phyloP scores from a whole-genome alignment of 805 yeast species.

The Saccharomycopsis fibuligera region DNA sequence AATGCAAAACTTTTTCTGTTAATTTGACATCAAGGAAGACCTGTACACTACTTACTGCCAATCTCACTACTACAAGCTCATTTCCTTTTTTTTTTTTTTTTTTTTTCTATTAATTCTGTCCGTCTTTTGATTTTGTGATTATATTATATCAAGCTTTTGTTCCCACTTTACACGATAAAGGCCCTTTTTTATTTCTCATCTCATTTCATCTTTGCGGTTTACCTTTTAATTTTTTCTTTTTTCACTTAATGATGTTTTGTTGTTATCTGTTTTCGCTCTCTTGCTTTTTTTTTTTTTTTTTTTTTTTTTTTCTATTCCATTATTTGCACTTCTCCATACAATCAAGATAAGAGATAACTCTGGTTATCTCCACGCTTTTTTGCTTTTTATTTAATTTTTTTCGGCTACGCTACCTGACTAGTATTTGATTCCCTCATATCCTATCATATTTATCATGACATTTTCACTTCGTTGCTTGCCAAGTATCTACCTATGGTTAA shows the following conservation, averaged over 20 bases:
- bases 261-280: background rate
- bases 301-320: background rate
- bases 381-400: background rate
- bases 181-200: background rate
- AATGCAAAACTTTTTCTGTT: constrained; percentile 19
- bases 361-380: background rate
- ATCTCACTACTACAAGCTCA: too few species aligned
- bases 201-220: background rate
- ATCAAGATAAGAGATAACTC: too few species aligned
- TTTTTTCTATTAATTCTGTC: background rate
- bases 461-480: too few species aligned
- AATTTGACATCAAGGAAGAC: background rate
- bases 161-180: too few species aligned
- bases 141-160: too few species aligned
- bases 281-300: background rate
- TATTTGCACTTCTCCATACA: background rate
- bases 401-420: too few species aligned
- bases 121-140: too few species aligned
- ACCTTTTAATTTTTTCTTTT: background rate
- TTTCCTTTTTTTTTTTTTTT: background rate
- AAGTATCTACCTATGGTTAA: too few species aligned
- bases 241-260: too few species aligned
- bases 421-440: too few species aligned
- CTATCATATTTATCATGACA: too few species aligned
- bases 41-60: background rate